Base-by-base conservation (phyloP, 2,329 filamentous ascomycete genomes). In the Aspergillus hortae region DNA sequence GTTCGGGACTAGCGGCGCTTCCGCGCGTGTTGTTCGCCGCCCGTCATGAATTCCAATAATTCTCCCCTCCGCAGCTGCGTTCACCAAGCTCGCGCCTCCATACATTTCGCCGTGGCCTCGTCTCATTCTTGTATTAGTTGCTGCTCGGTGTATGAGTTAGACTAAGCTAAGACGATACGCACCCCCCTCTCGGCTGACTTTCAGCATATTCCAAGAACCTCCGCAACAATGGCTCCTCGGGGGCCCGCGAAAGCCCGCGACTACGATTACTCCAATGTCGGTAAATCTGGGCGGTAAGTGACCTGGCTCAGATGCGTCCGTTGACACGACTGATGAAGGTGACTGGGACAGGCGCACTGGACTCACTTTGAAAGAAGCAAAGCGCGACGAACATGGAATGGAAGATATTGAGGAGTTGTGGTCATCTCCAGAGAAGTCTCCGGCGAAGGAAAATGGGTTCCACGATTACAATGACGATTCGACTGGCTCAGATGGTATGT, bases 341-440 rank as follows among this genome's bases (percentile, higher is more conserved):
- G 51, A 44, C 46, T 60, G 51, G 15, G 47, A 46, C 61, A 96
- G 92, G 61, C 95, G 95, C 80, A 99, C 94, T 1, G 94, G 94
- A 42, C 82, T 95, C 23, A 88, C 85, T 1, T 73, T 97, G 30
- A 83, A 85, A 63, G 90, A 96, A 50, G 90, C 90, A 48, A 78
- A 86, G 55, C 88, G 90, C 74, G 92, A 97, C 73, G 91, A 95
- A 69, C 80, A 96, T 79, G 94, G 92, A 70, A 85, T 99, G 77
- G 90, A 96, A 68, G 87, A 89, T 33, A 81, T 96, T 53, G 89
- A 92, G 33, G 84, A 84, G 60, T 84, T 97, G 59, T 96, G 96
- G 71, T 96, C 92, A 7, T 96, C 92, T 17, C 91, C 92, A 12
- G 82, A 84, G 59, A 88, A 86, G 49, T 80, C 78, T n/a, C 75